These are phyloP conservation scores for Onygenales sp. DNA, from an alignment of 2,329 filamentous ascomycete genomes.

Conservation along the genomic window DNA sequence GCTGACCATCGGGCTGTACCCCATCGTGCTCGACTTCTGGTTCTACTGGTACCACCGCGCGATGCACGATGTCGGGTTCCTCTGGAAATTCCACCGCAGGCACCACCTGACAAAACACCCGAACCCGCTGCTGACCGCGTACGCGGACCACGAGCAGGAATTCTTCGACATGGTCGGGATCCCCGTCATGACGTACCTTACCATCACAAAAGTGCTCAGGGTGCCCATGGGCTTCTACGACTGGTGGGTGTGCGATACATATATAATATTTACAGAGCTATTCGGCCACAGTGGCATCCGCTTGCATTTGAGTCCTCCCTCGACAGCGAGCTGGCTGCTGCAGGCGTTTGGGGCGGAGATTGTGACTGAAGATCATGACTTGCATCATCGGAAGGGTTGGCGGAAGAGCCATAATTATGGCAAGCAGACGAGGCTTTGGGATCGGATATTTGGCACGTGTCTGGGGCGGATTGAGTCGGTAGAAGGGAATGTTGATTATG, in stretches of 20 bases:
- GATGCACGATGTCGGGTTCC: constrained; percentile 31
- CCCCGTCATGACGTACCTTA: constrained; percentile 30
- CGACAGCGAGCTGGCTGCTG: constrained; percentile 26
- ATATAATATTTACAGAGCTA: constrained; percentile 33
- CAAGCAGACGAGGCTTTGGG: constrained; percentile 33
- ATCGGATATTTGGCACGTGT: constrained; percentile 27
- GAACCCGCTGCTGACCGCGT: constrained; percentile 33
- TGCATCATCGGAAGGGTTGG: constrained; percentile 32
- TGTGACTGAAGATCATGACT: constrained; percentile 35
- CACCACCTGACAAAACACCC: constrained; percentile 40
- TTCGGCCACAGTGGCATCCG: constrained; percentile 33
- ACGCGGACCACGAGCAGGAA: constrained; percentile 36
- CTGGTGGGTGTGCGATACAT: constrained; percentile 39
- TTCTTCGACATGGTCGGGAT: constrained; percentile 36
- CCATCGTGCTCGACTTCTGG: constrained; percentile 37
- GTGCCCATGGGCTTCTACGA: constrained; percentile 40
- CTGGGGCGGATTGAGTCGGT: constrained; percentile 27
- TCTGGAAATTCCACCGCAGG: constrained; percentile 38
- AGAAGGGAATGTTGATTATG: constrained; percentile 23
- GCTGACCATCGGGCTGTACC: constrained; percentile 32
- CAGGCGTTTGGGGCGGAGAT: constrained; percentile 26
- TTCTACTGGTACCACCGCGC: constrained; percentile 37
- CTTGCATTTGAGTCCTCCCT: constrained; percentile 25
- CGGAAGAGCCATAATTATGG: constrained; percentile 31
- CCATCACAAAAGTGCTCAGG: constrained; percentile 24